phyloP scores from a whole-genome alignment of 2,329 filamentous ascomycete species.

The Colletotrichum salicis region DNA sequence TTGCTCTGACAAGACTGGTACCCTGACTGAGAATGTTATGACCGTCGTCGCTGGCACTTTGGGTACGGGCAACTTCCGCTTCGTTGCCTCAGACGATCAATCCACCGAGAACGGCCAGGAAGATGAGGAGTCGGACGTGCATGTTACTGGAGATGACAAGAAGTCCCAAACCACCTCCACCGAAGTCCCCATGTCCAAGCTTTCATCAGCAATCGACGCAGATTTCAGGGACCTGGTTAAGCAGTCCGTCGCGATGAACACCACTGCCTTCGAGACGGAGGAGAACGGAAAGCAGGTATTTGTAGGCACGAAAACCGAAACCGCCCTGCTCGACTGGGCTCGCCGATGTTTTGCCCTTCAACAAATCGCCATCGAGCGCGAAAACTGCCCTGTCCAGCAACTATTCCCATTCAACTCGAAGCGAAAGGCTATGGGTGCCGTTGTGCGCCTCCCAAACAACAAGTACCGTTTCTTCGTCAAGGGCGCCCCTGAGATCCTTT shows the following conservation, averaged over 20 bases:
- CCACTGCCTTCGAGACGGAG: slow-evolving; percentile 64
- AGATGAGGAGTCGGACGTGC: slow-evolving; percentile 9
- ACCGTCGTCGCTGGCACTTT: slow-evolving; percentile 66
- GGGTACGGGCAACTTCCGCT: slow-evolving; percentile 52
- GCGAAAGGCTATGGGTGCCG: slow-evolving; percentile 61
- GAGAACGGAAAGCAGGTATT: slow-evolving; percentile 55
- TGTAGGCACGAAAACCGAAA: slow-evolving; percentile 66
- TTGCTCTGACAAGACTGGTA: slow-evolving; percentile 75
- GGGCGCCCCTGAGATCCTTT: slow-evolving; percentile 64
- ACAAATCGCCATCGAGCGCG: slow-evolving; percentile 57
- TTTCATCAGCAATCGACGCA: slow-evolving; percentile 42
- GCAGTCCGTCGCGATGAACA: slow-evolving; percentile 57
- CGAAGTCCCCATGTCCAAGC: slow-evolving; percentile 23
- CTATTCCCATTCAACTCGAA: slow-evolving; percentile 63
- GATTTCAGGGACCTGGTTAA: slow-evolving; percentile 51
- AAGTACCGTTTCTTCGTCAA: slow-evolving; percentile 61
- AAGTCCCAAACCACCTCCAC: slow-evolving; percentile 2
- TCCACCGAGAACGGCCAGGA: slow-evolving; percentile 17
- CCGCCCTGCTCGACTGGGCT: slow-evolving; percentile 56
- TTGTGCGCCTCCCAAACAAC: slow-evolving; percentile 43
- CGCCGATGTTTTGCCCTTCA: slow-evolving; percentile 49
- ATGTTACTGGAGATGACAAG: slow-evolving; percentile 5
- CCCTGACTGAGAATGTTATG: slow-evolving; percentile 73
- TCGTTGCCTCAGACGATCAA: slow-evolving; percentile 47
- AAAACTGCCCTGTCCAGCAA: slow-evolving; percentile 56